Conservation (phyloP, 805 yeast genomes). For the Candida corydali region DNA sequence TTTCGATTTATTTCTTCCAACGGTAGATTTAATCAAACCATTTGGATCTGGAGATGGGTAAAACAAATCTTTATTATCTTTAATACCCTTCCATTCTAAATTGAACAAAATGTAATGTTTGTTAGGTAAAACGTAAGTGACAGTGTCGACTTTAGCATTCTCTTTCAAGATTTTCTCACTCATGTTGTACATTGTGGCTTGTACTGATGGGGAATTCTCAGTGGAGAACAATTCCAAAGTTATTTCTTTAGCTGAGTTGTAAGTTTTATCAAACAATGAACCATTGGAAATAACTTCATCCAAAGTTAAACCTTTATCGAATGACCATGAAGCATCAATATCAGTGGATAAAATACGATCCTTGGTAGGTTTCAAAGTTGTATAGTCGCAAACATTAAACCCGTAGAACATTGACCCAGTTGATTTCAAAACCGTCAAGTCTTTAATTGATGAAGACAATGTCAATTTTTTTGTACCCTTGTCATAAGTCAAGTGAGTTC, state of each 20-base stretch:
- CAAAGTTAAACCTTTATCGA: slow-evolving; percentile 51
- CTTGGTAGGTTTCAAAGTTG: slow-evolving; percentile 76
- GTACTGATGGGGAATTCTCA: slow-evolving; percentile 91
- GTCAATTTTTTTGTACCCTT: slow-evolving; percentile 49
- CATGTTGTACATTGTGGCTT: slow-evolving; percentile 96
- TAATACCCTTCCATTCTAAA: slow-evolving; percentile 78
- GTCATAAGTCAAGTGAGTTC: slow-evolving; percentile 49
- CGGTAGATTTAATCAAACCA: slow-evolving; percentile 85
- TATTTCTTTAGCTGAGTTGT: slow-evolving; percentile 55
- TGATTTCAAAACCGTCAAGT: slow-evolving; percentile 79
- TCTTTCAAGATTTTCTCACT: slow-evolving; percentile 60
- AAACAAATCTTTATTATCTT: slow-evolving; percentile 76
- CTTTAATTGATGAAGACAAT: slow-evolving; percentile 68
- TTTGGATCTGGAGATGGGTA: slow-evolving; percentile 92
- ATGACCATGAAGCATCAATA: slow-evolving; percentile 70
- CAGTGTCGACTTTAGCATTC: slow-evolving; percentile 57
- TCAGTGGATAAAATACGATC: slow-evolving; percentile 90
- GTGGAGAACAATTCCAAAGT: slow-evolving; percentile 77
- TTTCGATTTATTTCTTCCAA: slow-evolving; percentile 57
- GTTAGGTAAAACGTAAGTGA: slow-evolving; percentile 79
- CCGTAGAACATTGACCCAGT: slow-evolving; percentile 94
- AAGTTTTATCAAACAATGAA: slow-evolving; percentile 64
- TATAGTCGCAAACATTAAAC: slow-evolving; percentile 80
- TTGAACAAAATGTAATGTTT: slow-evolving; percentile 85
- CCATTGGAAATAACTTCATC: slow-evolving; percentile 50